Evolutionary conservation across 768 basidiomycete species (phyloP).

Genomic region (Leccinum broughii): DNA sequence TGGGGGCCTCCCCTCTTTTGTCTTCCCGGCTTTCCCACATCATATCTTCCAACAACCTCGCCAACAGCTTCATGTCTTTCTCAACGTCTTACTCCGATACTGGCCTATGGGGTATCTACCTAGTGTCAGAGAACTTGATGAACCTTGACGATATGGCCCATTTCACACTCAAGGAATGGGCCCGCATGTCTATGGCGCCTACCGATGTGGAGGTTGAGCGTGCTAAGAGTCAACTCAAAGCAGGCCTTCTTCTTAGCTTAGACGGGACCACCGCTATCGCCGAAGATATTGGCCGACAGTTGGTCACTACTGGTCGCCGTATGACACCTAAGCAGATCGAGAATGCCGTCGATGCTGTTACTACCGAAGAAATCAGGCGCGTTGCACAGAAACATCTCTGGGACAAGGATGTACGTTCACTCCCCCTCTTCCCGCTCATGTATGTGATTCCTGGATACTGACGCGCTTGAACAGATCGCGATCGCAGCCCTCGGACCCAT

Average conservation of each 20-base stretch:
- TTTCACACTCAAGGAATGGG: conserved; percentile 95
- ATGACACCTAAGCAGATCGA: conserved; percentile 94
- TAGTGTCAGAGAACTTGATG: conserved; percentile 90
- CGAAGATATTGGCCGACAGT: conserved; percentile 97
- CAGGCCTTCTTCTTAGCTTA: conserved; percentile 81
- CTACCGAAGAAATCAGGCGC: conserved; percentile 84
- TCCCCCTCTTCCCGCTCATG: conserved; percentile 11
- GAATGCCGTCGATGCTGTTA: conserved; percentile 87
- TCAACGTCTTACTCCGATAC: conserved; percentile 98
- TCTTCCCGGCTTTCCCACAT: conserved; percentile 91
- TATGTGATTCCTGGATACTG: conserved; percentile 2
- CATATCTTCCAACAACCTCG: conserved; percentile 90
- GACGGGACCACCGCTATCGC: conserved; percentile 97
- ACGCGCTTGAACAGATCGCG: conserved; percentile 55
- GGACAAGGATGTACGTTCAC: conserved; percentile 84
- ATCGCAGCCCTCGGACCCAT: conserved; percentile 87
- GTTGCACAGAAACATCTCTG: conserved; percentile 96
- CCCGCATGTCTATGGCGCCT: conserved; percentile 88
- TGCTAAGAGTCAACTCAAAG: conserved; percentile 98
- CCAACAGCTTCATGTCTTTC: conserved; percentile 99
- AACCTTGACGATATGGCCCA: conserved; percentile 93
- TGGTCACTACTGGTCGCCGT: conserved; percentile 90
- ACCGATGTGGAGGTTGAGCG: conserved; percentile 89
- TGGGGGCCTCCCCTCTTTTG: conserved; percentile 86
- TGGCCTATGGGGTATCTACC: conserved; percentile 98